These are phyloP conservation scores for Aspergillus texensis DNA, from an alignment of 2,329 filamentous ascomycete genomes.

Conservation along the genomic window DNA sequence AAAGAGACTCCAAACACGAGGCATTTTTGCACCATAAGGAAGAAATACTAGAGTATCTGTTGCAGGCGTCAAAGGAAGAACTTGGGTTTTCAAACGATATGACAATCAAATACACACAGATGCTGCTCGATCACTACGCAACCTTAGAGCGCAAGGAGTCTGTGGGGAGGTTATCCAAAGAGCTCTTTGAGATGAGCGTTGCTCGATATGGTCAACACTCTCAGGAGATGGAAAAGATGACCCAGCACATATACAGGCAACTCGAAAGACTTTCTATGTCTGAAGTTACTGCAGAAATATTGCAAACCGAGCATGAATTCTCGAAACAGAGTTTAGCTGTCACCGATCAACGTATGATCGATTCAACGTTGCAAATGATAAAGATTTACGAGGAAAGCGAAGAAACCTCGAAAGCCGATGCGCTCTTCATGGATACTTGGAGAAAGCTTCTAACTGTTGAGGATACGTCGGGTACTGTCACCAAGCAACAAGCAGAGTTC, in stretches of 20 bases:
- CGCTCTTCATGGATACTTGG: conserved; percentile 1
- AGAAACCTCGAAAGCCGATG: neutral
- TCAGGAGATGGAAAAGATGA: neutral
- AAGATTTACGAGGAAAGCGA: neutral
- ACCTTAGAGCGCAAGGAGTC: neutral
- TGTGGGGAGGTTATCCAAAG: neutral
- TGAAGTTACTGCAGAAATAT: neutral
- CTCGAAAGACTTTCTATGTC: neutral
- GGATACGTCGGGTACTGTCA: neutral
- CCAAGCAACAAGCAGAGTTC: conserved; percentile 1
- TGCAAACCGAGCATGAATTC: conserved; percentile 1
- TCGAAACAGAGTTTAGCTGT: neutral
- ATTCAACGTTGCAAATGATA: conserved; percentile 1
- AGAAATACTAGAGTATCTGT: conserved; percentile 1
- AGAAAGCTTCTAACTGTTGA: neutral
- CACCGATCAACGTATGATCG: conserved; percentile 1
- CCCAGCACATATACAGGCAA: neutral
- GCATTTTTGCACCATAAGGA: neutral
- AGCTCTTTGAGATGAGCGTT: neutral
- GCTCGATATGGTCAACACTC: neutral
- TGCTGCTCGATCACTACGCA: conserved; percentile 1
- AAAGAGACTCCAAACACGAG: neutral
- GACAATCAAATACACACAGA: conserved; percentile 2
- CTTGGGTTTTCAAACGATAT: neutral
- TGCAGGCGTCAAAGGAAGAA: conserved; percentile 1